These are phyloP conservation scores for Knufia fluminis DNA, from an alignment of 2,329 filamentous ascomycete genomes.

Conservation along the genomic window DNA sequence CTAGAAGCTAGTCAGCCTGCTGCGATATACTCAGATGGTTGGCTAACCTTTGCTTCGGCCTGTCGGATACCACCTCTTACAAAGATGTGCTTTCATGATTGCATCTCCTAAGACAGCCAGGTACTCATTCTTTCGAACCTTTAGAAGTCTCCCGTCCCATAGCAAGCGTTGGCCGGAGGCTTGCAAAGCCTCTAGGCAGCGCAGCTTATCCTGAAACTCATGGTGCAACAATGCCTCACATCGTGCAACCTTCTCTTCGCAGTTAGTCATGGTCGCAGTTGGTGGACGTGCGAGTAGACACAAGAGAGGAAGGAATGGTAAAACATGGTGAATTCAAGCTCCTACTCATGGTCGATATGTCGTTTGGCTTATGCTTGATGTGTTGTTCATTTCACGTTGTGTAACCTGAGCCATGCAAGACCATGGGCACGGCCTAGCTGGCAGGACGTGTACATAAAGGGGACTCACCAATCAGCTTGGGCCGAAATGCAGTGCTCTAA, in stretches of 20 bases:
- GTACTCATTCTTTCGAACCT: constrained; percentile 7
- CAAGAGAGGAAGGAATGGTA: not conserved
- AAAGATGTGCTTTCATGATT: constrained; percentile 8
- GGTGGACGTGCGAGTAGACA: not conserved
- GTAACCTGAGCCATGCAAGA: too few species aligned
- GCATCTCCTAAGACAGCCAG: constrained; percentile 9
- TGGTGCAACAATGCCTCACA: constrained; percentile 1
- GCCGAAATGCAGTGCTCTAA: too few species aligned
- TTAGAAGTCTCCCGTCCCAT: not conserved
- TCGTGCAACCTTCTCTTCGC: not conserved
- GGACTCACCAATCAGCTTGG: too few species aligned
- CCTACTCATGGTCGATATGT: not conserved
- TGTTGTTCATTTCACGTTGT: too few species aligned
- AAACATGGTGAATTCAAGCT: not conserved
- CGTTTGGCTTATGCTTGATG: too few species aligned
- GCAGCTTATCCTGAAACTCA: not conserved
- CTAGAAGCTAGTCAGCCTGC: not conserved
- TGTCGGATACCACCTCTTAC: constrained; percentile 1
- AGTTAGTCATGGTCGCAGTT: not conserved
- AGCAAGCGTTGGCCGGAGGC: constrained; percentile 1
- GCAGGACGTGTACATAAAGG: too few species aligned
- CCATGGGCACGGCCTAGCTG: too few species aligned
- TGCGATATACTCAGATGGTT: not conserved
- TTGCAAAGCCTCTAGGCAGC: constrained; percentile 10
- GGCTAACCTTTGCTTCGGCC: constrained; percentile 5